These are phyloP conservation scores for Fusarium musae DNA, from an alignment of 2,329 filamentous ascomycete genomes.

Conservation along the genomic window DNA sequence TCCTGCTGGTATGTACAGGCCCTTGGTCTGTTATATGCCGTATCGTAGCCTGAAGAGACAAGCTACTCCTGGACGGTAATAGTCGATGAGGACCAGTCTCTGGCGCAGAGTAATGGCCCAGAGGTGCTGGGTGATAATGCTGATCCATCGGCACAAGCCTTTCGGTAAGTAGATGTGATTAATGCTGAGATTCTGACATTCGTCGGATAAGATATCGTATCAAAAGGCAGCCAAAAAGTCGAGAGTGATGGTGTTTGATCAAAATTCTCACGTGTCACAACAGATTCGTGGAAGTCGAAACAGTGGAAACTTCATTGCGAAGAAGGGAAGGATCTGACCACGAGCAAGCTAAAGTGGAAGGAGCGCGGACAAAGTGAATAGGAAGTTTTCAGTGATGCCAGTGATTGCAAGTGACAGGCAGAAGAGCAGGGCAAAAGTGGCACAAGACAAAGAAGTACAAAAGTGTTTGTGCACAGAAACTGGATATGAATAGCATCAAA, in stretches of 20 bases:
- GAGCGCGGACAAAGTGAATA: neutral
- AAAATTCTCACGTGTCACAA: constrained; percentile 37
- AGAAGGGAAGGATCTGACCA: constrained; percentile 4
- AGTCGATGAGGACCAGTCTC: constrained; percentile 24
- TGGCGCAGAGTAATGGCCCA: constrained; percentile 29
- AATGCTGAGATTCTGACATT: constrained; percentile 17
- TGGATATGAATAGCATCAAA: constrained; percentile 14
- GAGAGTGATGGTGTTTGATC: constrained; percentile 5
- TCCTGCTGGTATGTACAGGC: constrained; percentile 58
- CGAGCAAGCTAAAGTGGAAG: constrained; percentile 2
- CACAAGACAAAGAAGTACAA: neutral
- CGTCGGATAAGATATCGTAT: constrained; percentile 27
- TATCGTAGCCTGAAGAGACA: constrained; percentile 44
- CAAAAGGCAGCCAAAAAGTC: constrained; percentile 13
- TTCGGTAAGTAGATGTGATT: constrained; percentile 6
- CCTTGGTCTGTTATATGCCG: constrained; percentile 39
- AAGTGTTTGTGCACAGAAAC: neutral
- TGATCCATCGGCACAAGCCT: constrained; percentile 33
- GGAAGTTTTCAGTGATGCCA: constrained; percentile 7
- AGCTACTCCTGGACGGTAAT: constrained; percentile 42
- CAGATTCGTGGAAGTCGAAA: constrained; percentile 19
- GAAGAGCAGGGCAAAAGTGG: constrained; percentile 3
- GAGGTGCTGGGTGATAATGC: constrained; percentile 8
- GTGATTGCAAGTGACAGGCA: constrained; percentile 26
- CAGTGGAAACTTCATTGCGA: constrained; percentile 38